phyloP scores from a whole-genome alignment of 257 asterid genomes.

The Solanum pimpinellifolium region DNA sequence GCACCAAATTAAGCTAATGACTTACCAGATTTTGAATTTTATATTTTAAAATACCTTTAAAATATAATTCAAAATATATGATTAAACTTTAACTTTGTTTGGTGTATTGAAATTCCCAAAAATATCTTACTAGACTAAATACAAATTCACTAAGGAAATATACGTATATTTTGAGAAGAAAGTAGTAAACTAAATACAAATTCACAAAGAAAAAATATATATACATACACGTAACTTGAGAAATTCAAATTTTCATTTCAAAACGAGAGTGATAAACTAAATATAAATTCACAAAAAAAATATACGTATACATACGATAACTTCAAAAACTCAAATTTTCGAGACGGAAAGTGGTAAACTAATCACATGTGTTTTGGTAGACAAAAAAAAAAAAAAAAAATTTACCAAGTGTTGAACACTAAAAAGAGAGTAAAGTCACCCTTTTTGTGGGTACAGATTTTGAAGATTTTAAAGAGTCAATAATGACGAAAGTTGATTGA shows the following conservation, averaged over 20 bases:
- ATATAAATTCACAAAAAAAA: too few relatives aligned
- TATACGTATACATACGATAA: too few relatives aligned
- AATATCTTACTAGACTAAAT: too few relatives aligned
- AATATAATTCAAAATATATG: background rate
- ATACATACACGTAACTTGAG: rapidly evolving
- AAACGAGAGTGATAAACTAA: too few relatives aligned
- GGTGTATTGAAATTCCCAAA: background rate
- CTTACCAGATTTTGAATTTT: background rate
- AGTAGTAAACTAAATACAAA: too few relatives aligned
- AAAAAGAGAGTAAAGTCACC: background rate
- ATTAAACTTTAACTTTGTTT: background rate
- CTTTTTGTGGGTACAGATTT: background rate
- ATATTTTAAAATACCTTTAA: background rate
- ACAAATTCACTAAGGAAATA: background rate
- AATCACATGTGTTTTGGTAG: background rate
- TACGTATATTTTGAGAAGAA: too few relatives aligned
- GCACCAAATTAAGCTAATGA: background rate
- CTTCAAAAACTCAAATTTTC: background rate
- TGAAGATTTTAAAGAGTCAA: background rate
- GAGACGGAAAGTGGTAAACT: background rate
- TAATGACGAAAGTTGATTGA: background rate
- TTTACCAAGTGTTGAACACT: background rate
- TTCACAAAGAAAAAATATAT: too few relatives aligned
- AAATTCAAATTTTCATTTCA: too few relatives aligned
- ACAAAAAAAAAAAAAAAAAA: background rate